Evolutionary conservation across 208 protist genomes (phyloP), one percentile per base, ranked within the genome.

Genomic region (Wallacemonas collosoma): DNA sequence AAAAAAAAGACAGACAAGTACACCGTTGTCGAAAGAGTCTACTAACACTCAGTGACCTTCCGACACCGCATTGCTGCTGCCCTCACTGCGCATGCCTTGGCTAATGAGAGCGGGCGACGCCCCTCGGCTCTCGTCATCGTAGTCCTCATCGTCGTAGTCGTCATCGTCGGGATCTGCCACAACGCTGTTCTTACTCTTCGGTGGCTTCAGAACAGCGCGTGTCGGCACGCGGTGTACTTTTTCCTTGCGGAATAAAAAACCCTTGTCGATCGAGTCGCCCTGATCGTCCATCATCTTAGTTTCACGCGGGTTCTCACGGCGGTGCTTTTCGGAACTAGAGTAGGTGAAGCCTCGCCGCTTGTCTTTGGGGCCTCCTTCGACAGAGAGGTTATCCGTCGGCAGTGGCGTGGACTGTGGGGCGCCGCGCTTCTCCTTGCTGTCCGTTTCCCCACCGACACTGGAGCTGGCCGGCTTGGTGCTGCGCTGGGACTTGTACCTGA

Each of bases 141-240:
- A 41, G 17, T 82, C 68, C 47, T 80, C 41, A 5, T 80, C 73
- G 26, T 82, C 26, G 26, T 26, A 0, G 0, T 26, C 26, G 26
- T 26, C 26, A 26, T 26, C 63, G 2, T 26, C 63, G 2, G 82
- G 77, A 41, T 72, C 65, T 1, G 82, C 82, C 17, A 87, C 79
- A n/a, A 71, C 45, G n/a, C 71, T 80, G 54, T 77, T 73, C 15
- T 60, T 50, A 35, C 76, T 77, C 67, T 81, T 84, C 6, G 73
- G 83, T 12, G 79, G 78, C 72, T 82, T 80, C 70, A 85, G 66
- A 11, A 69, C 44, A 38, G 79, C 83, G 69, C 81, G 81, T 8
- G 83, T 88, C 17, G 83, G 83, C 41, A 88, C 76, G 14, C 83
- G 75, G 38, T 53, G 67, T 5, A 88, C 83, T 40, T 76, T 77